Base-by-base conservation (phyloP, 352 stramenopile genomes). In the Globisporangium uncinulatum region DNA sequence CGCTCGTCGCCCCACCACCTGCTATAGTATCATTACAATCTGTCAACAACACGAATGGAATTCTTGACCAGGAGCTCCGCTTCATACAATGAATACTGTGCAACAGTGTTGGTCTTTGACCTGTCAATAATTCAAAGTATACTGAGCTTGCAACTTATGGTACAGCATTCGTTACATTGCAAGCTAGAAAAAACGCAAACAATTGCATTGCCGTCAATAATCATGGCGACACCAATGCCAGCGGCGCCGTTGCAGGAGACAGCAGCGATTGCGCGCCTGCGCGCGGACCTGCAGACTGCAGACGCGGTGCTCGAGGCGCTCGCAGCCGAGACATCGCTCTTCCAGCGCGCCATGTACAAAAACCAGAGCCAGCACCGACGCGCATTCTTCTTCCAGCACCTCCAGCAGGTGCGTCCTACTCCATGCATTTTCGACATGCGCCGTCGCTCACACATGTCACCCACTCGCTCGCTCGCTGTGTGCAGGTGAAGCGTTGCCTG, bases 341-440 rank as follows among this genome's bases (percentile, higher is more conserved):
- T 93, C 55, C 82, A 87, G 60, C 80, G 79, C 31, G 75, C 57
- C 15, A 90, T 95, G 76, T 95, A 95, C 74, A 95, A 93, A 62
- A 95, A 95, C 60, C 79, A 89, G 51, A 95, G 79, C 65, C 85
- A 95, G 65, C 85, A 95, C 56, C 83, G 85, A 3, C 83, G 85
- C 20, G 77, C 83, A 8, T 81, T 80, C 39, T 95, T 90, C 66
- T 95, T 78, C 60, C 75, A 89, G 65, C 79, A 91, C 55, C 68
- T 94, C 37, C 76, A 92, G 63, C 66, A 88, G 44, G 75, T 84
- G 4, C 34, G 51, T 58, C 17, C 4, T 17, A 7, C 34, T 15
- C 11, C 45, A 29, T 51, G 17, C 19, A 24, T 34, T n/a, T 11
- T 19, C 19, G 9, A 17, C 21, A 21, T 14, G 37, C 13, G 37